These are phyloP conservation scores for Microbotryum saponariae DNA, from an alignment of 1,284 basidiomycete genomes.

Conservation along the genomic window DNA sequence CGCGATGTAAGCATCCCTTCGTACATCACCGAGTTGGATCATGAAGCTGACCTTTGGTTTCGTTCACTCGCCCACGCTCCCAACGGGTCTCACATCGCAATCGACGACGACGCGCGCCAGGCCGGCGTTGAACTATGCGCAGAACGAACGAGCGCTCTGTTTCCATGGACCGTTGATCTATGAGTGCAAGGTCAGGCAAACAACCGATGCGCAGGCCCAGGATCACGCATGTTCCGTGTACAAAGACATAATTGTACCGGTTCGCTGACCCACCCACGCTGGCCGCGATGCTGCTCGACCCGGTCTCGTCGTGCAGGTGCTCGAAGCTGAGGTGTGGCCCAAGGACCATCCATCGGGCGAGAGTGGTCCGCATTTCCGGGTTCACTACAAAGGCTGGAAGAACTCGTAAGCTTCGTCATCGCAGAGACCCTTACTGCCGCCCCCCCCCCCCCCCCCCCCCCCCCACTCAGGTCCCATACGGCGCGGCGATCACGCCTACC, in stretches of 20 bases:
- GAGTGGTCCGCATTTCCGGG: slow-evolving; percentile 77
- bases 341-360: slow-evolving; percentile 59
- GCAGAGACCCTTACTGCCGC: background rate
- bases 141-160: slow-evolving; percentile 77
- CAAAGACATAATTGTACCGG: background rate
- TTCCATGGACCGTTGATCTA: slow-evolving; percentile 92
- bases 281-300: background rate
- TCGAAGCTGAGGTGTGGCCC: slow-evolving; percentile 70
- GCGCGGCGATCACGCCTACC: background rate
- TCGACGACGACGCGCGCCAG: slow-evolving; percentile 7
- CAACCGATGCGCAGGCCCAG: too few relatives aligned
- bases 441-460: too few relatives aligned
- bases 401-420: slow-evolving; percentile 63
- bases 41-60: background rate
- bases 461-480: background rate
- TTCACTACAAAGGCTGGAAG: slow-evolving; percentile 99
- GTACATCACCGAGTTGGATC: too few relatives aligned
- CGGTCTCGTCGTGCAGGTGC: slow-evolving; percentile 47
- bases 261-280: background rate
- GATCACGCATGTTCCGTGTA: background rate
- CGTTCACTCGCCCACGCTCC: background rate
- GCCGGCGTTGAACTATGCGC: slow-evolving; percentile 33
- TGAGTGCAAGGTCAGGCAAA: slow-evolving; percentile 60
- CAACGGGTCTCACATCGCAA: background rate
- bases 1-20: background rate